Evolutionary conservation across 1,139 yeast species (phyloP), one percentile per base, ranked within the genome.

Genomic region (Yamadazyma diddensiae): DNA sequence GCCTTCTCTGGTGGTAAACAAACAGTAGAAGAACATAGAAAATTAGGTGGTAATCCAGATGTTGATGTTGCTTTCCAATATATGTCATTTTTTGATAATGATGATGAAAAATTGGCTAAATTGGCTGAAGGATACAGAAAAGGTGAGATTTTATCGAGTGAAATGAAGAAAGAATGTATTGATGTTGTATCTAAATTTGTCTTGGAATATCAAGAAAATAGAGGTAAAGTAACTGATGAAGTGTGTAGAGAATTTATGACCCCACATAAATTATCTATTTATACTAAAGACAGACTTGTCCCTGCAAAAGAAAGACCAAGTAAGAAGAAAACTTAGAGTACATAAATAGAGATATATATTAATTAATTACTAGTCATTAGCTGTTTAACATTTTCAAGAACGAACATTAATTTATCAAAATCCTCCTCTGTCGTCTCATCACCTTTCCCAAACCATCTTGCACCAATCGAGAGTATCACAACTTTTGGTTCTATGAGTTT

Each of bases 1-100:
- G 98, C 97, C 6, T 94, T 94, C 60, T 83, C 95, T 30, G 99
- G 99, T 44, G 99, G 99, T 42, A 77, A 79, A 56, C 83, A 78
- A 31, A 75, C 94, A 5, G 66, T 84, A 32, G 98, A 92, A 59
- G 95, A 87, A 50, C 99, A 94, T 62, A 79, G 95, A 58, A 68
- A 70, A 54, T 65, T 68, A 33, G 99, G 99, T 34, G 99, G 98
- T 50, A 73, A 92, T 57, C 94, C 96, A 29, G 97, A 92, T 45
- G 82, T 90, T 23, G 99, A 94, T 60, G 97, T 94, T 34, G 87
- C 98, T 2, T 94, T 68, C 66, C 97, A 90, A 64, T 94, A 94
- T 59, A 65, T 94, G 49, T 77, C 90, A 8, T 92, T 92, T 67
- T 88, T 94, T 69, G 66, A 79, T 37, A 83, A 87, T 45, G 97